Percentiles rank a stretch among this genome's conserved stretches.
phyloP scores from a whole-genome alignment of 179 eudicot genomes.

The Carnegiea gigantea region DNA sequence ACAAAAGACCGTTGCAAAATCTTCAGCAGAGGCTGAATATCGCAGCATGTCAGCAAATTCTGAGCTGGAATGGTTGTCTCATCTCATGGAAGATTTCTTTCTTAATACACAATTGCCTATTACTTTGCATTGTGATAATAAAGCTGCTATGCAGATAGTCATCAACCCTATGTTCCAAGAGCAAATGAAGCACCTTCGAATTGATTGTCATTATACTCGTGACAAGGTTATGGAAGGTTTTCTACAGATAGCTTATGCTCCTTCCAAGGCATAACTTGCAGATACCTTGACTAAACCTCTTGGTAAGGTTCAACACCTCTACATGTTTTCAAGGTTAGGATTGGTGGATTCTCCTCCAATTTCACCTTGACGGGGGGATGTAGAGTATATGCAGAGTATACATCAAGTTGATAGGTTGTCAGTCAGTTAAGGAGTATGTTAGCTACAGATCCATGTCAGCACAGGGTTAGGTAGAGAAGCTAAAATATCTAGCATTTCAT shows the following conservation, averaged over 20 bases:
- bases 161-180: neutral
- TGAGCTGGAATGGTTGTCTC: neutral
- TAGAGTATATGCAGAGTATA: neutral
- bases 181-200: neutral
- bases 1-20: neutral
- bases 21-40: neutral
- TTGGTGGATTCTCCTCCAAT: neutral
- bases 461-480: no score
- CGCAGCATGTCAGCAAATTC: neutral
- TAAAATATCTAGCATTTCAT: no score
- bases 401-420: no score
- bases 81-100: neutral
- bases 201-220: neutral
- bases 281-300: neutral
- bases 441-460: no score
- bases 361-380: neutral
- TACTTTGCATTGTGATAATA: neutral
- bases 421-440: no score
- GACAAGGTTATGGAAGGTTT: neutral
- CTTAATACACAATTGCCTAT: neutral
- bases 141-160: neutral
- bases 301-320: neutral
- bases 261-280: neutral
- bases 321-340: neutral
- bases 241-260: neutral